Evolutionary conservation across 2,329 filamentous ascomycete genomes (phyloP).

Genomic region (Penicillium occitanis): DNA sequence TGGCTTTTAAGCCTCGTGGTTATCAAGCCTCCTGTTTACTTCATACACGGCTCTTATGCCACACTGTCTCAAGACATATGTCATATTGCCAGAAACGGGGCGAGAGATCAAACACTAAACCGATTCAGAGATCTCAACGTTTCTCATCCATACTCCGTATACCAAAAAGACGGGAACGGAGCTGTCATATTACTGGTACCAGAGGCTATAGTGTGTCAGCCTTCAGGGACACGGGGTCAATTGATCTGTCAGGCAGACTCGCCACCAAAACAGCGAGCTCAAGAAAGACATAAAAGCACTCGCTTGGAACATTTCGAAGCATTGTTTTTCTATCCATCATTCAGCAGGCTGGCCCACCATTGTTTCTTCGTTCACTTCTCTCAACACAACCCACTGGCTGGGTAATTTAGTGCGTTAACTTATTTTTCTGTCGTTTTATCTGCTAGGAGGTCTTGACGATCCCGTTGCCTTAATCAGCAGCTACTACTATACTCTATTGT

Average conservation of each 20-base stretch:
- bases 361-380: conserved; percentile 30
- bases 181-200: conserved; percentile 6
- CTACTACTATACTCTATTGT: not conserved
- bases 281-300: conserved; percentile 18
- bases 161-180: not conserved
- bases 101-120: conserved; percentile 6
- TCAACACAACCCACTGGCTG: conserved; percentile 56
- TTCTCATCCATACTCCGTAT: not conserved
- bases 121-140: conserved; percentile 7
- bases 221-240: conserved; percentile 10
- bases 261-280: not conserved
- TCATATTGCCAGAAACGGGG: conserved; percentile 3
- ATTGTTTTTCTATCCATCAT: conserved; percentile 4
- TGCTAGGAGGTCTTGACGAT: conserved; percentile 26
- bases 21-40: conserved; percentile 5
- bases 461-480: conserved; percentile 7
- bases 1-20: conserved; percentile 2
- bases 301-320: conserved; percentile 5
- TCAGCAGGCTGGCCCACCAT: conserved; percentile 16
- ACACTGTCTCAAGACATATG: conserved; percentile 6
- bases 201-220: conserved; percentile 17
- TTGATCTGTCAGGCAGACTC: not conserved
- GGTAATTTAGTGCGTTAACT: conserved; percentile 51
- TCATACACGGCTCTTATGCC: conserved; percentile 3
- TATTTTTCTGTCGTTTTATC: conserved; percentile 23